Evolutionary conservation across 345 rosid genomes (phyloP).

Genomic region (Combretum micranthum): DNA sequence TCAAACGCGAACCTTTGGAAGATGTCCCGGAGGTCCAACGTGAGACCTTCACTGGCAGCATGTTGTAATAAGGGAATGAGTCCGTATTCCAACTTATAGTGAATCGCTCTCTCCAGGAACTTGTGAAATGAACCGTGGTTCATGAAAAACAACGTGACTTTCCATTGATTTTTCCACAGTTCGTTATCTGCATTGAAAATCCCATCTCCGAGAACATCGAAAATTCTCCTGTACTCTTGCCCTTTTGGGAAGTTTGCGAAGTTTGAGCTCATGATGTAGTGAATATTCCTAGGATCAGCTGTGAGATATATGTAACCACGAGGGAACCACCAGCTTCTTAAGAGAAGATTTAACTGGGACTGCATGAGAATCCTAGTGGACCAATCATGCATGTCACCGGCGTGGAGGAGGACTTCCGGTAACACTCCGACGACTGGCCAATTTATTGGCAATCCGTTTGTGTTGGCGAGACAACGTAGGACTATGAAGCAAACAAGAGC

Average conservation of each 20-base stretch:
- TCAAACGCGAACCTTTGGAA: conserved; percentile 47
- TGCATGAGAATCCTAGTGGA: conserved; percentile 17
- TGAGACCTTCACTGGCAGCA: conserved; percentile 15
- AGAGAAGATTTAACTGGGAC: conserved; percentile 16
- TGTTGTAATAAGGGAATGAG: conserved; percentile 41
- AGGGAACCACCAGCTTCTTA: conserved; percentile 33
- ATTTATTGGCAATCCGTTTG: conserved; percentile 17
- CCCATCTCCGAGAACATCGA: too few species aligned
- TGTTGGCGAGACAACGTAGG: conserved; percentile 9
- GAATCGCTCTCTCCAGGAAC: conserved; percentile 17
- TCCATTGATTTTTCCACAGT: conserved; percentile 43
- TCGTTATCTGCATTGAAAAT: conserved; percentile 36
- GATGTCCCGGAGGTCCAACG: conserved; percentile 36
- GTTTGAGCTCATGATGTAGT: conserved; percentile 48
- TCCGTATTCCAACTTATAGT: conserved; percentile 30
- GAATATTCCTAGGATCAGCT: conserved; percentile 48
- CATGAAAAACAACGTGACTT: conserved; percentile 21
- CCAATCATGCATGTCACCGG: conserved; percentile 29
- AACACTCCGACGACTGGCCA: conserved; percentile 57
- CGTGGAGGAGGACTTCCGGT: conserved; percentile 25
- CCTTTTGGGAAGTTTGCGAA: conserved; percentile 59
- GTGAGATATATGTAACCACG: conserved; percentile 28
- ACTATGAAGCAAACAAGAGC: conserved; percentile 28
- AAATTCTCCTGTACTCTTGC: conserved; percentile 33
- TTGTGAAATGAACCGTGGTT: conserved; percentile 21